Evolutionary conservation across 2,329 filamentous ascomycete species (phyloP).

Genomic region (Exophiala dermatitidis): DNA sequence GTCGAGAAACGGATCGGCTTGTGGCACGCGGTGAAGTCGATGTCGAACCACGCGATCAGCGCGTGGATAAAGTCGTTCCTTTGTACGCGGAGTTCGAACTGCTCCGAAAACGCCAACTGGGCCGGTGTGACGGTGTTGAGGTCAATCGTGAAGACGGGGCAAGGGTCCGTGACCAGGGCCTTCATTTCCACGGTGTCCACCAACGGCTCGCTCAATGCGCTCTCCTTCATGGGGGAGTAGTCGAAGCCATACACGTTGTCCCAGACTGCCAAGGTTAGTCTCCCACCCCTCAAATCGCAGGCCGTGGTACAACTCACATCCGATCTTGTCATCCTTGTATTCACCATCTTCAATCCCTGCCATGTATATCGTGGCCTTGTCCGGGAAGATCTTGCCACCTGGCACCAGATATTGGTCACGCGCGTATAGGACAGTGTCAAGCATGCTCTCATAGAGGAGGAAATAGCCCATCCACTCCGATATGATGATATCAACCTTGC

Average conservation of each 20-base stretch:
- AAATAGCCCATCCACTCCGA: slow-evolving; percentile 99
- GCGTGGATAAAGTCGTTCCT: slow-evolving; percentile 95
- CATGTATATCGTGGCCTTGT: slow-evolving; percentile 96
- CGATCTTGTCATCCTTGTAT: slow-evolving; percentile 99
- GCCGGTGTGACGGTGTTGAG: slow-evolving; percentile 79
- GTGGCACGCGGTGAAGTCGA: slow-evolving; percentile 96
- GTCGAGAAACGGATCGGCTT: slow-evolving; percentile 96
- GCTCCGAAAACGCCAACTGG: slow-evolving; percentile 75
- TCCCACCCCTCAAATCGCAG: background rate
- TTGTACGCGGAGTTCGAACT: slow-evolving; percentile 68
- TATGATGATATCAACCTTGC: slow-evolving; percentile 96
- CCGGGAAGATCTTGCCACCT: slow-evolving; percentile 91
- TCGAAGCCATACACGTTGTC: slow-evolving; percentile 98
- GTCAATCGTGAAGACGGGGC: slow-evolving; percentile 76
- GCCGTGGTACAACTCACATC: slow-evolving; percentile 59
- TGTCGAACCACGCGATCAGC: slow-evolving; percentile 97
- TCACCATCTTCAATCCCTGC: slow-evolving; percentile 97
- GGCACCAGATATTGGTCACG: slow-evolving; percentile 83
- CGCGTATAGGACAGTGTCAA: slow-evolving; percentile 95
- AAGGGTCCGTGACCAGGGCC: slow-evolving; percentile 89
- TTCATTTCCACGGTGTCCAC: slow-evolving; percentile 98
- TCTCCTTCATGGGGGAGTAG: slow-evolving; percentile 87
- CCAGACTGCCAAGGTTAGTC: slow-evolving; percentile 62
- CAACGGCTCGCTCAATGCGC: slow-evolving; percentile 87
- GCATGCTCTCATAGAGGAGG: slow-evolving; percentile 96